Evolutionary conservation across 2,329 filamentous ascomycete genomes (phyloP).

Genomic region (Colletotrichum phormii): DNA sequence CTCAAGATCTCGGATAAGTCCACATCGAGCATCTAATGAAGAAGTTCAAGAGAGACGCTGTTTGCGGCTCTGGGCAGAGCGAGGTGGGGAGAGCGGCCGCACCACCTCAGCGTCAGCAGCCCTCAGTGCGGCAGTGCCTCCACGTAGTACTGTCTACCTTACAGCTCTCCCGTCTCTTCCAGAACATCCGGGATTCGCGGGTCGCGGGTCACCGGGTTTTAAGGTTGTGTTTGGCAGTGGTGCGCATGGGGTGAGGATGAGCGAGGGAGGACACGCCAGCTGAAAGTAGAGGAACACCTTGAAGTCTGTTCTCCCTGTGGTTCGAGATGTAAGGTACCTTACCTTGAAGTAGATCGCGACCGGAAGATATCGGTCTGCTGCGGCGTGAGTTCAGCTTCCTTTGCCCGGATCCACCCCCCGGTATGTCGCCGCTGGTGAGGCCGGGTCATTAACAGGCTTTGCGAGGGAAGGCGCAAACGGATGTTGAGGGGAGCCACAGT

Average conservation of each 20-base stretch:
- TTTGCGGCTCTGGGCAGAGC: not conserved
- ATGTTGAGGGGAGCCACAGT: not conserved
- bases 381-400: not conserved
- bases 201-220: constrained; percentile 1
- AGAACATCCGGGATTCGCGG: not conserved
- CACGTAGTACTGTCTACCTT: not conserved
- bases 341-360: not conserved
- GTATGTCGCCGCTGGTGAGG: constrained; percentile 5
- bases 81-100: not conserved
- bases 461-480: not conserved
- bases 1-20: too few species aligned
- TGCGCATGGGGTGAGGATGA: too few species aligned
- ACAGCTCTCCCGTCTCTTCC: not conserved
- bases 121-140: constrained; percentile 2
- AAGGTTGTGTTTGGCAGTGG: constrained; percentile 12
- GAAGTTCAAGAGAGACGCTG: not conserved
- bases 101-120: constrained; percentile 12
- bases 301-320: not conserved
- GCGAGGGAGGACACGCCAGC: not conserved
- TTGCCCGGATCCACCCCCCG: not conserved
- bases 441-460: not conserved
- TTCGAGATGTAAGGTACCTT: not conserved
- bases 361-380: not conserved
- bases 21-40: not conserved
- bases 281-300: not conserved